Conservation (phyloP, 108 stramenopile species). For the Stephanodiscus triporus region DNA sequence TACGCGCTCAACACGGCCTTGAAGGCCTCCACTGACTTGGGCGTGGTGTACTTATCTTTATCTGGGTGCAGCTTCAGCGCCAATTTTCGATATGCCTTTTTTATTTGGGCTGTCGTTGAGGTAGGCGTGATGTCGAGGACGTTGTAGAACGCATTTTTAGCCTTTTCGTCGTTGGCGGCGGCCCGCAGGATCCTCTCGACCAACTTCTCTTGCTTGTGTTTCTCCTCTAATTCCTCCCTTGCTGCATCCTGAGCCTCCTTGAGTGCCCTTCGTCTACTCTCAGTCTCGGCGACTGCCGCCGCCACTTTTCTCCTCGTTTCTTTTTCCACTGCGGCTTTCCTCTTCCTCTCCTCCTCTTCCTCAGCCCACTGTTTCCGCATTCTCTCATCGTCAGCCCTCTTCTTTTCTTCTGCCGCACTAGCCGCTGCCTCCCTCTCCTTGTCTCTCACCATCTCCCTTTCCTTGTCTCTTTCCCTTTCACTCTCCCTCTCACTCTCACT, state of each 20-base stretch:
- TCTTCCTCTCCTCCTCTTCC: background rate
- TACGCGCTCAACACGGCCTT: conserved; percentile 3
- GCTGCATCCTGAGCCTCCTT: background rate
- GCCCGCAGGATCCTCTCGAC: conserved; percentile 3
- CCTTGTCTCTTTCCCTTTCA: background rate
- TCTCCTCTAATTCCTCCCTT: background rate
- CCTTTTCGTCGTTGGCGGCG: background rate
- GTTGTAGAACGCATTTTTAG: conserved; percentile 31
- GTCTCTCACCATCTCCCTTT: background rate
- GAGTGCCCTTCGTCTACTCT: background rate
- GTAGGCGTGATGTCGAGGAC: conserved; percentile 43
- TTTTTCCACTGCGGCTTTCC: background rate
- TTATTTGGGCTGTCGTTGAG: conserved; percentile 55
- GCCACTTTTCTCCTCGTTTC: background rate
- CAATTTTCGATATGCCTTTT: conserved; percentile 70
- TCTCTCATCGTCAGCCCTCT: background rate
- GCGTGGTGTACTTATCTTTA: conserved; percentile 7
- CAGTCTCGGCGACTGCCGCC: background rate
- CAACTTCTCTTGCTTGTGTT: background rate
- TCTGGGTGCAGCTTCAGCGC: conserved; percentile 42
- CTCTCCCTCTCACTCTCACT: background rate
- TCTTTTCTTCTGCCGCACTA: background rate
- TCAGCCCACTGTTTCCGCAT: background rate
- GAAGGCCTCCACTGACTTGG: conserved; percentile 9
- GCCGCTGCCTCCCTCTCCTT: background rate